Base-by-base conservation (phyloP, 768 basidiomycete genomes). In the Asterophora lycoperdoides region DNA sequence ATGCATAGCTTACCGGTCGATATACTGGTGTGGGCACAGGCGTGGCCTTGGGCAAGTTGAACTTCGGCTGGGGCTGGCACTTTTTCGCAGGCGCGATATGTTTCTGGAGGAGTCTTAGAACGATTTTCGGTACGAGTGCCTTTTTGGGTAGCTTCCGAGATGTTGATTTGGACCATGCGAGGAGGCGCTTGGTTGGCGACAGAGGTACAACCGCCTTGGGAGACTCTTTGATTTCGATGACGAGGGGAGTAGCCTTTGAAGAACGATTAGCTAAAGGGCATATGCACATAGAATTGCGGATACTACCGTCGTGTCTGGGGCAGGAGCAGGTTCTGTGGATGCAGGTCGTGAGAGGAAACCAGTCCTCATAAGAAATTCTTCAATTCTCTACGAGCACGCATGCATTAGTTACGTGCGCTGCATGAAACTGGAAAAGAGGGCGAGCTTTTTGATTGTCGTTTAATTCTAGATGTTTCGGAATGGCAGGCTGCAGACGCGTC, bases 391-490 rank as follows among this genome's bases (percentile, higher is more conserved):
- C 2, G 23, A 19, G 30, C 5, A 23, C 13, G 23, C 23, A 23
- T 15, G 17, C 41, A 6, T 14, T 30, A 44, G 19, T 6, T 38
- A 34, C 8, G 29, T 23, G 36, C 26, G 13, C n/a, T 10, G 11
- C 3, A 20, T n/a, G 18, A 11, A 23, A 17, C 1, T 2, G 9
- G 2, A 11, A 8, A 17, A 23, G 18, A n/a, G 8, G n/a, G 35
- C 50, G n/a, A 43, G 56, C 58, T 44, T 36, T 41, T 38, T 59
- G 56, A 18, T 41, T 43, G n/a, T 42, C 26, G 19, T 55, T 59
- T 23, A 23, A 6, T 23, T 23, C 23, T 6, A 23, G 18, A 46
- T 18, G n/a, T 56, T 53, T 10, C 53, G 48, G 37, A 46, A 55
- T 34, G 51, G 32, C 45, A 23, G 46, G 56, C 58, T 59, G 19